Percentiles rank a stretch among this genome's conserved stretches.
These are phyloP conservation scores for Vanilla planifolia DNA, from an alignment of 106 monocot genomes.

Conservation along the genomic window DNA sequence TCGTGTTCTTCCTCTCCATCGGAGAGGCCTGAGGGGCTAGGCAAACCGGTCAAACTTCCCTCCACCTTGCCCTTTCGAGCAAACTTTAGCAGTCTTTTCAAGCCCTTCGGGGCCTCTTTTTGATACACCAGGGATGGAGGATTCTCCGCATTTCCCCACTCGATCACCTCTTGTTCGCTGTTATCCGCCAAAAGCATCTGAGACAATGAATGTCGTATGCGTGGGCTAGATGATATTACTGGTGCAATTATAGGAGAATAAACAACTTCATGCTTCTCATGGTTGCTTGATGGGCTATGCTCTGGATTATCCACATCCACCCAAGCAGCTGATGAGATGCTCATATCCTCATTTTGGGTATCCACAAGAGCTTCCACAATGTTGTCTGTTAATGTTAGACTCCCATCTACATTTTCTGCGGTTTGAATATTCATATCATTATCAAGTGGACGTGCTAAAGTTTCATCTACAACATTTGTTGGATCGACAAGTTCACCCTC, in stretches of 20 bases:
- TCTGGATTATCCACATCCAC: constrained; percentile 56
- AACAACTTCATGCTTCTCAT: constrained; percentile 7
- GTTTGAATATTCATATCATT: constrained; percentile 29
- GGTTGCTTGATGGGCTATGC: constrained; percentile 27
- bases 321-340: constrained; percentile 91
- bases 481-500: constrained; percentile 30
- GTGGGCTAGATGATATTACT: constrained; percentile 41
- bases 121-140: constrained; percentile 91
- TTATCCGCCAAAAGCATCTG: constrained; percentile 93
- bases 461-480: constrained; percentile 20
- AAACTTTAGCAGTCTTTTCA: constrained; percentile 92
- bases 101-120: constrained; percentile 90
- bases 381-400: constrained; percentile 19
- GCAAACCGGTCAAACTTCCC: constrained; percentile 36
- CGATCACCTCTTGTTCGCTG: constrained; percentile 72
- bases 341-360: constrained; percentile 39
- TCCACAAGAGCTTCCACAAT: constrained; percentile 8
- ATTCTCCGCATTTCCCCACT: constrained; percentile 99
- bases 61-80: constrained; percentile 84
- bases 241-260: constrained; percentile 26
- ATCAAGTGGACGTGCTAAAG: constrained; percentile 20
- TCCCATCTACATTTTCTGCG: constrained; percentile 15
- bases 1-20: constrained; percentile 93
- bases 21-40: constrained; percentile 68
- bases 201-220: constrained; percentile 74